Percentiles rank a stretch among this genome's conserved stretches.
Evolutionary conservation across 768 basidiomycete species (phyloP).

Genomic region (Dacryopinax primogenitus): DNA sequence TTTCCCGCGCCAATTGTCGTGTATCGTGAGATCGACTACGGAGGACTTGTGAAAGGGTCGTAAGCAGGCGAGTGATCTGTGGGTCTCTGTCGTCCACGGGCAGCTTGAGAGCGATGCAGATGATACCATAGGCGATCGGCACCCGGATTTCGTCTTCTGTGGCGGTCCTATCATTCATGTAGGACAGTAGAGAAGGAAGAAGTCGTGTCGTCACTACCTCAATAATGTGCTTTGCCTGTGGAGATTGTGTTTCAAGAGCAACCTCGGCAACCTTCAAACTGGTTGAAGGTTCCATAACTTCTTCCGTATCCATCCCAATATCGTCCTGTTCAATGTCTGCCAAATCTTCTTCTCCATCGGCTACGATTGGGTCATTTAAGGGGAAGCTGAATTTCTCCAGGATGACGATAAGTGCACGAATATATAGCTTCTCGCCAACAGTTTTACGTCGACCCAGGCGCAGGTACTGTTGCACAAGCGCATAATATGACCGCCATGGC

Average conservation of each 20-base stretch:
- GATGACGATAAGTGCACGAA: conserved; percentile 72
- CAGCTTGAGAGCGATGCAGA: conserved; percentile 68
- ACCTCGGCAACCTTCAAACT: too few relatives aligned
- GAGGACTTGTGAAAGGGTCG: conserved; percentile 74
- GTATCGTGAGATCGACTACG: conserved; percentile 92
- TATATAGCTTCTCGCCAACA: conserved; percentile 59
- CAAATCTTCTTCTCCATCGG: conserved; percentile 19
- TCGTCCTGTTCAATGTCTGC: conserved; percentile 18
- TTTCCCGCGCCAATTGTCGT: conserved; percentile 71
- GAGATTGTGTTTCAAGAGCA: too few relatives aligned
- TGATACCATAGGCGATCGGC: conserved; percentile 75
- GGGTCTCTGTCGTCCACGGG: conserved; percentile 48
- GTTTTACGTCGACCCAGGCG: conserved; percentile 54
- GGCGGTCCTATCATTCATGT: conserved; percentile 72
- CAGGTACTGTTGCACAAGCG: conserved; percentile 68
- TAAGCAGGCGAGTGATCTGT: conserved; percentile 66
- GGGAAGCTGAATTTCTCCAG: conserved; percentile 87
- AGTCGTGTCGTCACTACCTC: conserved; percentile 66
- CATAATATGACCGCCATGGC: conserved; percentile 72
- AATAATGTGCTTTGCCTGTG: conserved; percentile 36
- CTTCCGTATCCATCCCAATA: conserved; percentile 19
- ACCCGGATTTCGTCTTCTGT: conserved; percentile 77
- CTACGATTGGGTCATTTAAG: conserved; percentile 47
- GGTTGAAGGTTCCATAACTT: too few relatives aligned
- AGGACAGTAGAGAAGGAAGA: conserved; percentile 63